phyloP scores from a whole-genome alignment of 2,329 filamentous ascomycete species.

The Coniochaeta sp. region DNA sequence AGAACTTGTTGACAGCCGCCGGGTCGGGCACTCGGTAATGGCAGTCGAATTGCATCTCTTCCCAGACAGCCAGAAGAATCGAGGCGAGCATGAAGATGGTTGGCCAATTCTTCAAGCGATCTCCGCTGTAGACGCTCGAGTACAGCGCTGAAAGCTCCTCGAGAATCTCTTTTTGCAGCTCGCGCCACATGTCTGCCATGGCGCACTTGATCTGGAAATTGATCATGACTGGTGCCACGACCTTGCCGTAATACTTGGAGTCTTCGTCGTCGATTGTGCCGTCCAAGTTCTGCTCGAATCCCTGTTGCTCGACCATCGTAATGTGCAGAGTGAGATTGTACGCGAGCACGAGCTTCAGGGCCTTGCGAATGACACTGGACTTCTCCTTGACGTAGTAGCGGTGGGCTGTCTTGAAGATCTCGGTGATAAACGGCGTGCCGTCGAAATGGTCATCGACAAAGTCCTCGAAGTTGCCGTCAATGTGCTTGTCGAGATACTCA shows the following conservation, averaged over 20 bases:
- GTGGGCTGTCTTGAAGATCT: conserved; percentile 93
- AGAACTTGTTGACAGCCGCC: conserved; percentile 85
- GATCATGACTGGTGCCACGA: conserved; percentile 94
- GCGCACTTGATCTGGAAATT: conserved; percentile 99
- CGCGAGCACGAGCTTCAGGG: conserved; percentile 86
- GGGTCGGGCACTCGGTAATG: conserved; percentile 89
- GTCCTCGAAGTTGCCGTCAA: conserved; percentile 83
- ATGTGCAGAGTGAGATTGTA: conserved; percentile 95
- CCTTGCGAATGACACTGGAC: conserved; percentile 86
- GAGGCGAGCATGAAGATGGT: conserved; percentile 97
- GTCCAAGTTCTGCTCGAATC: conserved; percentile 67
- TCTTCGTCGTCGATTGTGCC: conserved; percentile 81
- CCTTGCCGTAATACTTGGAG: conserved; percentile 85
- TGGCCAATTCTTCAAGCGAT: conserved; percentile 97
- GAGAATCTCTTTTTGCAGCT: conserved; percentile 90
- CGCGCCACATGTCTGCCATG: conserved; percentile 96
- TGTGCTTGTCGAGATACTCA: conserved; percentile 91
- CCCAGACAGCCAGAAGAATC: conserved; percentile 90
- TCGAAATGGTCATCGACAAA: conserved; percentile 97
- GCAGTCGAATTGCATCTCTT: conserved; percentile 98
- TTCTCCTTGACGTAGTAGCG: conserved; percentile 87
- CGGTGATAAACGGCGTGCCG: conserved; percentile 88
- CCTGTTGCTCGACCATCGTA: conserved; percentile 86
- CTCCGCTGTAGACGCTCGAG: conserved; percentile 95
- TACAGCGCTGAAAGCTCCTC: conserved; percentile 89